Base-by-base conservation (phyloP, 306 rosid genomes). In the Malus sieversii region DNA sequence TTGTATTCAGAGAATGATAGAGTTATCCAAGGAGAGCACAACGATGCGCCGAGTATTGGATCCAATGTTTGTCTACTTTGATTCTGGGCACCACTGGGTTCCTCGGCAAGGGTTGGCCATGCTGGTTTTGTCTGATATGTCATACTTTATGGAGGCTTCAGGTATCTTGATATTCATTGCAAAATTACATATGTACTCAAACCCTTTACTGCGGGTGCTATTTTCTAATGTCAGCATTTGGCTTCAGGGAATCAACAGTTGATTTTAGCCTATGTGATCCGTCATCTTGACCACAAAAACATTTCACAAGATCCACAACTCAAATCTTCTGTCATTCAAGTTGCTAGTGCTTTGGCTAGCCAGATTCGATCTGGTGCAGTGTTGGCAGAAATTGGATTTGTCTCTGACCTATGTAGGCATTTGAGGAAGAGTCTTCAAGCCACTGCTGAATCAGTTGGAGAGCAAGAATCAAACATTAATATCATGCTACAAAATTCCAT, bases 271-370 rank as follows among this genome's bases (percentile, higher is more conserved):
- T 84, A 82, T 74, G 86, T 90, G 57, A 84, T 96, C 64, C 99
- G 90, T 67, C 99, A 96, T 89, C 85, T 96, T 77, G 99, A 96
- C 83, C 99, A 92, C 92, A 96, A 96, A 87, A 96, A 90, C 60
- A 84, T 89, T 72, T 30, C 86, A 67, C 96, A 89, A 78, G 92
- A 92, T 81, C 92, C 89, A 3, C 85, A 78, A 80, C 93, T 90
- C 52, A 96, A 96, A 85, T 78, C 98, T 11, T 75, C 59, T 69
- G 84, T 89, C 65, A 84, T 96, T 84, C 97, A 89, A 85, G 93
- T 88, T 78, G 92, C 96, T 75, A 80, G 92, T 73, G 86, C 85
- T 76, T 83, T 96, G 79, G 92, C 90, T 55, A 85, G 90, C 86
- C 99, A 96, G 84, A 87, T 92, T 66, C 83, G 90, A 79, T 88